Evolutionary conservation across 73 alveolate genomes (phyloP), one percentile per base, ranked within the genome.

Genomic region (Stentor roeselii): DNA sequence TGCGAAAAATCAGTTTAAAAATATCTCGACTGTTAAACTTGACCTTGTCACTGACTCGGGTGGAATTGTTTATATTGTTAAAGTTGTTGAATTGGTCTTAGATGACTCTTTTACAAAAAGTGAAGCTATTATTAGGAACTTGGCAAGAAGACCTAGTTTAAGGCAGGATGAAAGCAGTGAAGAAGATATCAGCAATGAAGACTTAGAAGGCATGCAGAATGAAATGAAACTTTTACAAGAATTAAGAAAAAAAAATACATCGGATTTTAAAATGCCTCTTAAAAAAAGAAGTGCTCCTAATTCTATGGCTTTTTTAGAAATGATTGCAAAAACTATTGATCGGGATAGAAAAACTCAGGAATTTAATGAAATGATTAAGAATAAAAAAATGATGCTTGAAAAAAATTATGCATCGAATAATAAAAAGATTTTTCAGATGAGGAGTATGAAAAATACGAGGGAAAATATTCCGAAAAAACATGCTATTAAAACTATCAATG

Each of bases 271-370:
- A 67, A 67, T 67, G 27, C n/a, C 41, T 67, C 41, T 67, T 36
- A 32, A 67, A 32, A 67, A 32, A 32, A 32, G 37, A 21, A n/a
- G 14, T 21, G 21, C n/a, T 27, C 80, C 21, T 27, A 67, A 67
- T 2, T 21, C 41, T 32, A n/a, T 27, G 42, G 37, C 41, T 1
- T 67, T 67, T 67, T 34, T 67, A 21, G 37, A 67, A 21, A 67
- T 67, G 80, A 67, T 67, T 1, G 80, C 80, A 34, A 67, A 67
- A 21, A 67, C 80, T 21, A 30, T 67, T 67, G 80, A 67, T 67
- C 21, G 37, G 34, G 80, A 67, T 21, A 67, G 80, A 34, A 2
- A 67, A 34, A 67, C 21, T 21, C 27, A 15, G 0, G n/a, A 21
- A 21, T 21, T 27, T 67, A 40, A 15, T 30, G 80, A 67, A 40